Evolutionary conservation across 1,139 yeast genomes (phyloP).

Genomic region (Yamadazyma songkhlaensis): DNA sequence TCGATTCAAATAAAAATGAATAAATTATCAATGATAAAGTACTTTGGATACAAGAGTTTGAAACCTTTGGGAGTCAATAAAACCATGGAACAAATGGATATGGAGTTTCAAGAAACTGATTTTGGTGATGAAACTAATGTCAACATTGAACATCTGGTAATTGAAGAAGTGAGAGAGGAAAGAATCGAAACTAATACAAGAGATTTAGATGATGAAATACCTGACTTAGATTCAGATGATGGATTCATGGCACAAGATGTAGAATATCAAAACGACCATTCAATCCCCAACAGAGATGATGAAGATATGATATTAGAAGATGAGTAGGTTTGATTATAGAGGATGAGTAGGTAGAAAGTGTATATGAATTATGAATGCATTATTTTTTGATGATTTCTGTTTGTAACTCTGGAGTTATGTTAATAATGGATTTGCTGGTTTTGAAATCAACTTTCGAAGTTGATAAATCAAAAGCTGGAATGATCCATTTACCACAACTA

Average conservation of each 20-base stretch:
- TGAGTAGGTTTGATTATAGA: not conserved
- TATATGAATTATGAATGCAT: not conserved
- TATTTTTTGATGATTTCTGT: not conserved
- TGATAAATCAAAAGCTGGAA: conserved; percentile 86
- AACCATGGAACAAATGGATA: conserved; percentile 50
- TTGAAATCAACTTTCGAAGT: conserved; percentile 70
- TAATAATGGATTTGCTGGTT: conserved; percentile 1
- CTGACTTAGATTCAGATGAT: conserved; percentile 16
- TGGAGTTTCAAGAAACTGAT: conserved; percentile 13
- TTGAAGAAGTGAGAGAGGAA: conserved; percentile 1
- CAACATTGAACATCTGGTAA: not conserved
- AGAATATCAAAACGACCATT: conserved; percentile 52
- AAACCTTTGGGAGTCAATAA: conserved; percentile 56
- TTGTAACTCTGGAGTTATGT: not conserved
- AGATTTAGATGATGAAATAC: conserved; percentile 15
- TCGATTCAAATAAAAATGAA: conserved; percentile 38
- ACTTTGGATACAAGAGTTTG: conserved; percentile 47
- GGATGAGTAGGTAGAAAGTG: not conserved
- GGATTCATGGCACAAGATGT: conserved; percentile 59
- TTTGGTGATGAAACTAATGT: not conserved
- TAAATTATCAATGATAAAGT: conserved; percentile 40
- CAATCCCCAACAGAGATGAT: conserved; percentile 7
- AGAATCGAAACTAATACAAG: not conserved
- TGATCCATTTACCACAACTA: conserved; percentile 94
- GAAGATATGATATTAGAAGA: conserved; percentile 50